Base-by-base conservation (phyloP, 176 grass and related monocot species). In the Musa troglodytarum region DNA sequence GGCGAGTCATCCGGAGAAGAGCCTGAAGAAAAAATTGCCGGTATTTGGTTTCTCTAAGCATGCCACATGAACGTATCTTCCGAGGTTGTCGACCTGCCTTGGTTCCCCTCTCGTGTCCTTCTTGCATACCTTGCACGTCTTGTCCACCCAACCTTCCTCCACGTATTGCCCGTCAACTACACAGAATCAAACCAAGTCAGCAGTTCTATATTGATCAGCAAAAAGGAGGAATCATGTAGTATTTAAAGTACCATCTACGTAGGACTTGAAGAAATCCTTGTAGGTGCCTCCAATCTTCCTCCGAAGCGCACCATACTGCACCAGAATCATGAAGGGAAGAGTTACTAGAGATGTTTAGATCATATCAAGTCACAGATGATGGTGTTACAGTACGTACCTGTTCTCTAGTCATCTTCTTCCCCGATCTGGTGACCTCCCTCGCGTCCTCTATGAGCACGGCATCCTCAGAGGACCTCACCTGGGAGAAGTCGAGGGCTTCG, bases 191-290 rank as follows among this genome's bases (percentile, higher is more conserved):
- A 52, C 52, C 69, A 53, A 53, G 50, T 19, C 22, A 22, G 19
- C 3, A 72, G 2, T 57, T 57, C 13, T 57, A 13, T 57, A 57
- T 57, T 16, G 10, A 72, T 72, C 4, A 19, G 34, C 1, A 69
- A 13, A 1, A 50, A 10, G 13, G 1, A 70, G 17, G 11, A 67
- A 22, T 13, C 13, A 43, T 13, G 17, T 68, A 49, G 65, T 2
- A 14, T 29, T 6, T 26, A 49, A 69, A 19, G 79, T 87, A 94
- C 95, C 95, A 54, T 98, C 95, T 66, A 98, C 88, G 69, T 81
- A 98, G 74, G 95, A 94, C 82, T 98, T 98, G 88, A 98, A 98
- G 88, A 98, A 94, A 89, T 98, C 95, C 82, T 99, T 82, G 88
- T 99, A 99, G 63, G 90, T 99, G 76, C 95, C 95, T n/a, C 95